Base-by-base conservation (phyloP, 2,329 filamentous ascomycete genomes). In the Pestalotiopsis fici region DNA sequence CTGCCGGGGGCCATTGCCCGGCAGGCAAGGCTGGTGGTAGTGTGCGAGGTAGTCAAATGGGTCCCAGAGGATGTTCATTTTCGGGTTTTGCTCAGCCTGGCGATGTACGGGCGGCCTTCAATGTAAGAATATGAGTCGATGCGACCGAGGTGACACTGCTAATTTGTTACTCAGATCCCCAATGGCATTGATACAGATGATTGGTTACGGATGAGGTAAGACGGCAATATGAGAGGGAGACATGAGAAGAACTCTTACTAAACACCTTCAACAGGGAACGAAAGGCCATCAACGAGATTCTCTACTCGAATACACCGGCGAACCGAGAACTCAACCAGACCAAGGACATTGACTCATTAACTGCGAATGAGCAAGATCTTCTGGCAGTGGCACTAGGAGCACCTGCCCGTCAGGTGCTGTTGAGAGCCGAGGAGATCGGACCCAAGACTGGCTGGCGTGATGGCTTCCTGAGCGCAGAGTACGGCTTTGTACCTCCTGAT, bases 341-440 rank as follows among this genome's bases (percentile, higher is more conserved):
- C 39, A 83, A 82, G 66, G 83, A 83, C 67, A 80, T 87, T 37
- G 85, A 87, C 69, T 75, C 78, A 5, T 78, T 87, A 18, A 84
- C 83, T 56, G 81, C 80, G 2, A 77, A 78, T 64, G 84, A 86
- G 65, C 79, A 82, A 35, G 83, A 86, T 63, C 74, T 87, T 4
- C 78, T 87, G 1, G 85, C 85, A 15, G 79, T 85, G 5, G 85
- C 85, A 1, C 78, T 87, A 4, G 85, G 86, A 1, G 85, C 85
- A 0, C 85, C 86, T 1, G 85, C 85, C 25, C 81, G 85, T 12
- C 85, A 87, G 71, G 85, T 88, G 4, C 83, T 87, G 66, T 73
- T 85, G 27, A 77, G 85, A 47, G 85, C 85, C 13, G 84, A 87
- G 70, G 82, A 86, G 37, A 82, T 87, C n/a, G 85, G 85, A 0